Evolutionary conservation across 345 rosid species (phyloP).

Genomic region (Barbarea vulgaris): DNA sequence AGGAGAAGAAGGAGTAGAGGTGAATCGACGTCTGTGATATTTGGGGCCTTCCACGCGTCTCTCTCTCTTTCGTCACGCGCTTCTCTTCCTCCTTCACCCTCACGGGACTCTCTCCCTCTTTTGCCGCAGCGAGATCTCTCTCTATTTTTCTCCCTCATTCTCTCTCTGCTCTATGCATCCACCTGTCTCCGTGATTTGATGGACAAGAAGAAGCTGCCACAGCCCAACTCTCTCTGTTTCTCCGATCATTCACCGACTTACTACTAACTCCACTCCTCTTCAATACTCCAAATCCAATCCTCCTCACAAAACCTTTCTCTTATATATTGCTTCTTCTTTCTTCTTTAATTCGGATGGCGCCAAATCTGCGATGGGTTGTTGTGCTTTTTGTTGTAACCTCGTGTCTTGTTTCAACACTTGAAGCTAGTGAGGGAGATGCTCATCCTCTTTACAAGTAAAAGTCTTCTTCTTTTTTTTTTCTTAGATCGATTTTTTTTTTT

Average conservation of each 20-base stretch:
- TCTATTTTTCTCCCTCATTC: background rate
- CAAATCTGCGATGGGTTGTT: constrained; percentile 41
- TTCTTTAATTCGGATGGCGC: constrained; percentile 40
- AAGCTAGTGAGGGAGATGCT: constrained; percentile 80
- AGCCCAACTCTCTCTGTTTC: constrained; percentile 10
- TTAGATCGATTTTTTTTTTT: constrained; percentile 14
- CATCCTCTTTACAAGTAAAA: constrained; percentile 85
- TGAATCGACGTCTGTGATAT: constrained; percentile 33
- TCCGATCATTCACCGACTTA: constrained; percentile 35
- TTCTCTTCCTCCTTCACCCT: constrained; percentile 23
- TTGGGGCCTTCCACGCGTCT: constrained; percentile 26
- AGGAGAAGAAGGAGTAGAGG: constrained; percentile 23
- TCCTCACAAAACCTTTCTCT: background rate
- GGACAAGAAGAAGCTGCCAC: constrained; percentile 36
- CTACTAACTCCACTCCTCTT: background rate
- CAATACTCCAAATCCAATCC: background rate
- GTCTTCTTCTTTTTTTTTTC: background rate
- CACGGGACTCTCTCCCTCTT: constrained; percentile 23
- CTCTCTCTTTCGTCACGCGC: constrained; percentile 33
- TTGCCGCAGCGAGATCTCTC: constrained; percentile 27
- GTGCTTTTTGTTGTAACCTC: constrained; percentile 41
- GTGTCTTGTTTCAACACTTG: constrained; percentile 43
- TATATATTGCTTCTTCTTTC: background rate
- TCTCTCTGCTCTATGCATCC: constrained; percentile 13
- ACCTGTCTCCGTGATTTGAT: constrained; percentile 40